Evolutionary conservation across 2,329 filamentous ascomycete species (phyloP), one percentile per base, ranked within the genome.

Genomic region (Epicoccum sorghinum): DNA sequence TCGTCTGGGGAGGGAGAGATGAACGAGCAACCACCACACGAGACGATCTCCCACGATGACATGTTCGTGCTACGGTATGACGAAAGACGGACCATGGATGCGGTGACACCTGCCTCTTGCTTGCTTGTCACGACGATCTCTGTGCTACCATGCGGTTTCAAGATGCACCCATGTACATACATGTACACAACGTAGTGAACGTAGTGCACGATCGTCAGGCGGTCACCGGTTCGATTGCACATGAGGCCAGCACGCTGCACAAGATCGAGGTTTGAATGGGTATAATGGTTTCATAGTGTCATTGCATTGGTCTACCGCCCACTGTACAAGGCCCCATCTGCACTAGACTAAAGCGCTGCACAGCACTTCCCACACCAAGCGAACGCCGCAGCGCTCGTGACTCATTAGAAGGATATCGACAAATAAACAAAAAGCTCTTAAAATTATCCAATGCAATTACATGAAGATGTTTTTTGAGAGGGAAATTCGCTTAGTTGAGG

Each of bases 401-500:
- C 52, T 47, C 51, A 59, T 60, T 65, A 55, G 48, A 55, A 55
- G 46, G 44, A 48, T 57, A 48, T 57, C 52, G 53, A 52, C 47
- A 58, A 29, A 33, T 51, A 54, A 54, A 55, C 45, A 55, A 50
- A 24, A 9, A 39, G 18, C 50, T 52, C 42, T 55, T 50, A 33
- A 54, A 33, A 55, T 46, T 58, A 58, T 64, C 61, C 52, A 59
- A 64, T 62, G 58, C 57, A 48, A 10, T 56, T 57, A 59, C 55
- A 55, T 63, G 51, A 41, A 51, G 48, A 59, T 33, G 32, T 33
- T 33, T 33, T 33, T 33, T 29, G 3, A 33, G 30, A 59, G 44
- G 40, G 32, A 41, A 13, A 39, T 42, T 38, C 48, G 54, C 60
- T 68, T 75, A 76, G 59, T 69, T 68, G 53, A 77, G 68, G 67